phyloP scores from a whole-genome alignment of 192 early-diverging fungal species.

The Anaeromyces robustus region DNA sequence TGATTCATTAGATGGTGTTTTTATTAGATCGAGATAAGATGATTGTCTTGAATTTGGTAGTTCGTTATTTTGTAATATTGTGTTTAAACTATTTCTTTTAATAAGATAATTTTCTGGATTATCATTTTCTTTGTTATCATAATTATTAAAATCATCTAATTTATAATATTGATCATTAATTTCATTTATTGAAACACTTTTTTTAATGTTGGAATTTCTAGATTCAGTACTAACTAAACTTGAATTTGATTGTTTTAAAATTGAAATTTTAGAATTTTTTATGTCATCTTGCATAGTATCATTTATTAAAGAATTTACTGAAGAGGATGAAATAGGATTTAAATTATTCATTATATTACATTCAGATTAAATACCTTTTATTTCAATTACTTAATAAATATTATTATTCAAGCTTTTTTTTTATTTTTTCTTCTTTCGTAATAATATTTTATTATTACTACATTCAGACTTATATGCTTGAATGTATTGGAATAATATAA shows the following conservation, averaged over 20 bases:
- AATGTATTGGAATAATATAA: too few relatives aligned
- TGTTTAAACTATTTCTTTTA: neutral
- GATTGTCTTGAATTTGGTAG: neutral
- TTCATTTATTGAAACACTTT: neutral
- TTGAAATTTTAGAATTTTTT: neutral
- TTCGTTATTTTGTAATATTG: neutral
- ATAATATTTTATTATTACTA: too few relatives aligned
- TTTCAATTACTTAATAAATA: too few relatives aligned
- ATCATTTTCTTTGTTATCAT: neutral
- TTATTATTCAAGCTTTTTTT: too few relatives aligned
- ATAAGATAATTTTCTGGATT: neutral
- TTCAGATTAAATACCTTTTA: too few relatives aligned
- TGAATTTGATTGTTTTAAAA: neutral
- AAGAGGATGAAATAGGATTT: too few relatives aligned
- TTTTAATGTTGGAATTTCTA: neutral
- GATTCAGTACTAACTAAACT: neutral
- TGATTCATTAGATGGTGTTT: neutral
- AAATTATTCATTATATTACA: too few relatives aligned
- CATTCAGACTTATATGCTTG: too few relatives aligned
- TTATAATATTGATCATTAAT: neutral
- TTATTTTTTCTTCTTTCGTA: too few relatives aligned
- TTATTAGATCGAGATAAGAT: neutral
- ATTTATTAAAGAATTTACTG: too few relatives aligned
- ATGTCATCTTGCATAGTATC: too few relatives aligned
- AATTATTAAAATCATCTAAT: neutral